phyloP scores from a whole-genome alignment of 2,329 filamentous ascomycete species.

The Pseudogymnoascus verrucosus region DNA sequence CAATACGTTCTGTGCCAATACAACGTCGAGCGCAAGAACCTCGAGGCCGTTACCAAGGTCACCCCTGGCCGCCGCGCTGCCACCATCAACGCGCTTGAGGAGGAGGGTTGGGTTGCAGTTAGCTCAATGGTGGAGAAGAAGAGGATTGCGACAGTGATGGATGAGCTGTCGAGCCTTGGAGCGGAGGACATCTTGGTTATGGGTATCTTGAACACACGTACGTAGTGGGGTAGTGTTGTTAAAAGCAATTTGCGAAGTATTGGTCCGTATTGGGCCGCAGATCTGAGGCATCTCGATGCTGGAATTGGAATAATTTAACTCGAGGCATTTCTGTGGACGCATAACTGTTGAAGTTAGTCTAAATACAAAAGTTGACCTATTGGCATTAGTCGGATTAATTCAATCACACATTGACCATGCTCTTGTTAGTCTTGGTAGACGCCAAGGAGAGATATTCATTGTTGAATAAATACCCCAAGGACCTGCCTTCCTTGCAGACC shows the following conservation, averaged over 20 bases:
- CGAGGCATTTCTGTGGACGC: no score
- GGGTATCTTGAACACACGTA: conserved; percentile 28
- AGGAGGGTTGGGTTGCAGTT: conserved; percentile 89
- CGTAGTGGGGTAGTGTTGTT: conserved; percentile 2
- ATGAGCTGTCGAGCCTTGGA: conserved; percentile 26
- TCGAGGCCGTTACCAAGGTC: conserved; percentile 62
- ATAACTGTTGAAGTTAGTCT: no score
- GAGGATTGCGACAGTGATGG: conserved; percentile 29
- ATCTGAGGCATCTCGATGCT: no score
- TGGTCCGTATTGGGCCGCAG: no score
- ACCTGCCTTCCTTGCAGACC: neutral
- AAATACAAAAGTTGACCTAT: no score
- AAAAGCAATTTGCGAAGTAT: no score
- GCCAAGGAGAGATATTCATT: no score
- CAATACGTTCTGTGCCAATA: conserved; percentile 93
- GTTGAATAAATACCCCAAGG: no score
- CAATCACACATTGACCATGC: no score
- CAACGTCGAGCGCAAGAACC: conserved; percentile 69
- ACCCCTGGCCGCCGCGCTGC: conserved; percentile 92
- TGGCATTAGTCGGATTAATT: no score
- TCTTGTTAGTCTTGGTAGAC: no score
- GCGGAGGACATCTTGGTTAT: conserved; percentile 29
- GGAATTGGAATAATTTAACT: no score
- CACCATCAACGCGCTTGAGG: conserved; percentile 82
- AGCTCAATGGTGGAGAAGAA: conserved; percentile 77